Conservation (phyloP, 345 rosid genomes). For the Punica granatum region DNA sequence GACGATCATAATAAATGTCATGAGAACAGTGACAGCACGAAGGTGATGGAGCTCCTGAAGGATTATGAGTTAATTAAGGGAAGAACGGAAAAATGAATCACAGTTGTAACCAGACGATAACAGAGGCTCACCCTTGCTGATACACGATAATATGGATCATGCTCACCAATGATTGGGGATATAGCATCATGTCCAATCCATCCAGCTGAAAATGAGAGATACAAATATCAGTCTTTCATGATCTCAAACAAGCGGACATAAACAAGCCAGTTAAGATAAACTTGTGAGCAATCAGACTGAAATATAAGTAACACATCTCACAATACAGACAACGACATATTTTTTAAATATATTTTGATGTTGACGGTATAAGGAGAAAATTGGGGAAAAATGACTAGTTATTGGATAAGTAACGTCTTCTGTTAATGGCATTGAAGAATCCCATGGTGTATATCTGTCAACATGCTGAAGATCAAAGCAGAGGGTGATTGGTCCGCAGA, state of each 20-base stretch:
- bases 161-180: constrained; percentile 78
- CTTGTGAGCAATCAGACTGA: background rate
- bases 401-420: no score
- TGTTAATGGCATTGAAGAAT: background rate
- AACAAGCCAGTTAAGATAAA: background rate
- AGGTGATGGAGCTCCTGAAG: constrained; percentile 81
- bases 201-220: constrained; percentile 53
- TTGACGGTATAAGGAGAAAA: background rate
- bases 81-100: constrained; percentile 6
- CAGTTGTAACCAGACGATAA: constrained; percentile 1
- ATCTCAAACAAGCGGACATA: background rate
- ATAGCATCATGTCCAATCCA: constrained; percentile 93
- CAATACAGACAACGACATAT: background rate
- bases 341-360: background rate
- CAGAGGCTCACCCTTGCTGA: constrained; percentile 66
- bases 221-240: constrained; percentile 12
- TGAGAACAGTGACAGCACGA: constrained; percentile 60
- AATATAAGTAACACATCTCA: background rate
- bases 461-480: background rate
- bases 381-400: no score
- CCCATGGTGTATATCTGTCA: background rate
- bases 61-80: constrained; percentile 13
- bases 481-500: background rate
- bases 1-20: constrained; percentile 70
- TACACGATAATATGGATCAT: constrained; percentile 72